phyloP scores from a whole-genome alignment of 1,284 basidiomycete genomes.

The Apiotrichum laibachii region DNA sequence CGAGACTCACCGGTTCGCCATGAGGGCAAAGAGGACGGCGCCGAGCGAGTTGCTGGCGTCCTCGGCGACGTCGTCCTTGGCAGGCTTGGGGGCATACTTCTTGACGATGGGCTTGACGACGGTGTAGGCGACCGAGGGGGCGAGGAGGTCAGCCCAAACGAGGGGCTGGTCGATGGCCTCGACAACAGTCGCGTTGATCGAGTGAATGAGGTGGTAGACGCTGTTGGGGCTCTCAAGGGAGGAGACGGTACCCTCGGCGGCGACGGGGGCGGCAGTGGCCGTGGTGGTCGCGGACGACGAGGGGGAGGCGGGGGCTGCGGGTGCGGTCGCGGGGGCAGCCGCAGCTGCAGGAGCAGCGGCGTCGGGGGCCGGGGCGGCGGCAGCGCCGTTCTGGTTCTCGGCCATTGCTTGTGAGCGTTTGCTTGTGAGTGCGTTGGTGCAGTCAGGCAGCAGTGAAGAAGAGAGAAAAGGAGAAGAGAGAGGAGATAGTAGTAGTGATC shows the following conservation, averaged over 20 bases:
- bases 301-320: too few relatives aligned
- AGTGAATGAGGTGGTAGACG: constrained; percentile 45
- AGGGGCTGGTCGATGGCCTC: constrained; percentile 64
- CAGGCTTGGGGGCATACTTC: constrained; percentile 66
- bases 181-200: constrained; percentile 35
- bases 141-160: constrained; percentile 77
- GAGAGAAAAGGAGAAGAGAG: too few relatives aligned
- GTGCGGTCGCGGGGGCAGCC: too few relatives aligned
- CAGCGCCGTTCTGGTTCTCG: too few relatives aligned
- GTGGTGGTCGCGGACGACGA: background rate
- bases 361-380: too few relatives aligned
- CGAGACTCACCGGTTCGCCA: constrained; percentile 42
- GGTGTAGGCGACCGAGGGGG: constrained; percentile 78
- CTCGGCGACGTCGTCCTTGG: constrained; percentile 56
- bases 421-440: too few relatives aligned
- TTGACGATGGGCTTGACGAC: constrained; percentile 74
- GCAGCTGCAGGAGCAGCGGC: too few relatives aligned
- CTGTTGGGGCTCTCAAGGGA: background rate
- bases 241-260: background rate
- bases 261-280: background rate
- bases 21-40: constrained; percentile 41
- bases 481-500: too few relatives aligned
- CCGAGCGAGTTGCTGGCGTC: constrained; percentile 26
- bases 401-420: too few relatives aligned
- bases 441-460: too few relatives aligned